These are phyloP conservation scores for Cyberlindnera bimundalis DNA, from an alignment of 805 yeast genomes.

Conservation along the genomic window DNA sequence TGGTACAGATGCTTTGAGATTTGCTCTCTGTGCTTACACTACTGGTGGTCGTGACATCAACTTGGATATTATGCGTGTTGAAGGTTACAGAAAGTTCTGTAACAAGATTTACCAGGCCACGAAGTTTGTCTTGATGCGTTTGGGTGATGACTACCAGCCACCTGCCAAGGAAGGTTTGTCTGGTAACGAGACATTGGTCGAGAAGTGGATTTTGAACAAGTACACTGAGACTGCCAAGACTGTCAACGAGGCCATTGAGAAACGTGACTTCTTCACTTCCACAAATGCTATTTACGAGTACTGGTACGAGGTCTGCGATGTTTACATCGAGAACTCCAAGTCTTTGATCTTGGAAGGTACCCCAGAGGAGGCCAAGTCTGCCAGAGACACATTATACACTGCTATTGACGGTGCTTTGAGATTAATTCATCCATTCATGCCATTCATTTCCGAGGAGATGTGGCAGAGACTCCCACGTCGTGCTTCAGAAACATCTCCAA, in stretches of 20 bases:
- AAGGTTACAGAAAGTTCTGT: slow-evolving; percentile 99
- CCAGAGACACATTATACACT: slow-evolving; percentile 90
- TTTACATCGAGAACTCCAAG: slow-evolving; percentile 97
- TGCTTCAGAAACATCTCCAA: slow-evolving; percentile 58
- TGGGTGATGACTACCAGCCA: slow-evolving; percentile 86
- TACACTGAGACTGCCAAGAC: slow-evolving; percentile 65
- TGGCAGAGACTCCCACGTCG: slow-evolving; percentile 98
- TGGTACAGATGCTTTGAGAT: slow-evolving; percentile 98
- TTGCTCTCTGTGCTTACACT: slow-evolving; percentile 96
- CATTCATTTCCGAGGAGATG: slow-evolving; percentile 94
- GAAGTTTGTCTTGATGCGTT: slow-evolving; percentile 88
- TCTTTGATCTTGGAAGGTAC: slow-evolving; percentile 89
- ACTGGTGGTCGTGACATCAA: slow-evolving; percentile 99
- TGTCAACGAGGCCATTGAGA: slow-evolving; percentile 66
- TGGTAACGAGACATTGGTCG: slow-evolving; percentile 87
- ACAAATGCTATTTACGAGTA: slow-evolving; percentile 86
- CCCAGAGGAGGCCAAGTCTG: slow-evolving; percentile 77
- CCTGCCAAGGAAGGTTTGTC: slow-evolving; percentile 59
- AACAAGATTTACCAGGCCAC: slow-evolving; percentile 99
- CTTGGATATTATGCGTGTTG: slow-evolving; percentile 92
- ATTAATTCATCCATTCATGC: slow-evolving; percentile 98
- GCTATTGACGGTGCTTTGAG: slow-evolving; percentile 88
- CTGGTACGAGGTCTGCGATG: slow-evolving; percentile 97
- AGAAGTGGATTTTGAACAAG: slow-evolving; percentile 93
- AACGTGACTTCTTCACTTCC: slow-evolving; percentile 84